These are phyloP conservation scores for Chaetomium sp. DNA, from an alignment of 2,329 filamentous ascomycete species.

Conservation along the genomic window DNA sequence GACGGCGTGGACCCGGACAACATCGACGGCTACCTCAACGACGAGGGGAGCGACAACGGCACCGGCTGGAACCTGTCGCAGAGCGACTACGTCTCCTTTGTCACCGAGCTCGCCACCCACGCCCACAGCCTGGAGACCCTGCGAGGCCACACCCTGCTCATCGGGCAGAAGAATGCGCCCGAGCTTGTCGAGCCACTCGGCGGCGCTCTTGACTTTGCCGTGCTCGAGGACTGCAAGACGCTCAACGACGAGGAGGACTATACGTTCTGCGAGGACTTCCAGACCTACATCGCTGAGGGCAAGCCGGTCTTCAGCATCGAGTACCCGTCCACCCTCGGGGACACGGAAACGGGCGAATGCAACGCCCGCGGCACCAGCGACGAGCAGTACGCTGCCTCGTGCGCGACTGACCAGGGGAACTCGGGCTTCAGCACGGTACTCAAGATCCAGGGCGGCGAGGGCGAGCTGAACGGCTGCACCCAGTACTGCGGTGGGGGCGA, in stretches of 20 bases:
- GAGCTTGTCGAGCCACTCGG: constrained; percentile 9
- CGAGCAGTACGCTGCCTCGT: constrained; percentile 21
- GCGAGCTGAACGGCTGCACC: constrained; percentile 31
- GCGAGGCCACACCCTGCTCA: constrained; percentile 18
- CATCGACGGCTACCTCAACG: constrained; percentile 25
- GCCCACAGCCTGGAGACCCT: constrained; percentile 25
- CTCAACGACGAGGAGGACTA: constrained; percentile 15
- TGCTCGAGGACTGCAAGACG: constrained; percentile 30
- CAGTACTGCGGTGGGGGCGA: constrained; percentile 24
- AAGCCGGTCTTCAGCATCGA: constrained; percentile 30
- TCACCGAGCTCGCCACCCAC: constrained; percentile 20
- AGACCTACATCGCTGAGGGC: constrained; percentile 19
- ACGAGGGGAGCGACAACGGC: constrained; percentile 19
- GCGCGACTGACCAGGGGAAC: constrained; percentile 11
- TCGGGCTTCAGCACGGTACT: constrained; percentile 24
- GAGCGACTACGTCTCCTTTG: constrained; percentile 23
- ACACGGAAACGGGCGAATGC: constrained; percentile 12
- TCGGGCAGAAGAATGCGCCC: constrained; percentile 31
- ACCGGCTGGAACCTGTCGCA: constrained; percentile 20
- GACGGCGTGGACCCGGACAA: constrained; percentile 31
- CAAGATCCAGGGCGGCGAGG: constrained; percentile 24
- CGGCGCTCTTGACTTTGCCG: constrained; percentile 27
- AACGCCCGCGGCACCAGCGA: background rate
- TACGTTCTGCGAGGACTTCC: constrained; percentile 26
- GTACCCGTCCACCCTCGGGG: constrained; percentile 23